Evolutionary conservation across 257 asterid genomes (phyloP).

Genomic region (Solanum chilense): DNA sequence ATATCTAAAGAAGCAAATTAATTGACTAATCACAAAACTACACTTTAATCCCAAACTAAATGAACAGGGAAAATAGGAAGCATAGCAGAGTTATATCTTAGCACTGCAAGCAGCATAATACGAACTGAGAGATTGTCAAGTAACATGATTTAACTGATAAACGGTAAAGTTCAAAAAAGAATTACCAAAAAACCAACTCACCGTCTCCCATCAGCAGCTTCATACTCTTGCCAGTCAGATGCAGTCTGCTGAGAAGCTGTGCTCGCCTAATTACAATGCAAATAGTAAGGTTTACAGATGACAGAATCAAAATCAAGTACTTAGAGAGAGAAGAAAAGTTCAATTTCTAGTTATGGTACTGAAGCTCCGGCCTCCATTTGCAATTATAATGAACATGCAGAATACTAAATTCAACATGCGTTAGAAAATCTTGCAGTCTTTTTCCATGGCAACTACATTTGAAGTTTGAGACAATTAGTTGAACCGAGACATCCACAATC

Average conservation of each 20-base stretch:
- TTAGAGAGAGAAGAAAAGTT: neutral
- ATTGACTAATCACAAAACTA: neutral
- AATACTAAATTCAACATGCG: neutral
- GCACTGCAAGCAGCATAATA: neutral
- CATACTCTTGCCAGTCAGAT: conserved; percentile 93
- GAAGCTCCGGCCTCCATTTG: neutral
- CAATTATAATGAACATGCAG: neutral
- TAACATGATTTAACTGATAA: neutral
- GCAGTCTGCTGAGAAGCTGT: conserved; percentile 46
- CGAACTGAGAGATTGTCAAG: neutral
- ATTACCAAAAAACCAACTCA: conserved; percentile 8
- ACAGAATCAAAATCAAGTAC: neutral
- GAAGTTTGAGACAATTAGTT: neutral
- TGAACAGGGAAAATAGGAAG: neutral
- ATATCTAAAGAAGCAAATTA: conserved; percentile 40
- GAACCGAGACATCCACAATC: neutral
- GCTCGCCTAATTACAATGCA: conserved; percentile 20
- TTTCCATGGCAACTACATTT: neutral
- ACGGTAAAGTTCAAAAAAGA: neutral
- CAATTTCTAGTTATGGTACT: neutral
- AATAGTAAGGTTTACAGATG: neutral
- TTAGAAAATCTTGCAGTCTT: neutral
- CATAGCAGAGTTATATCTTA: neutral
- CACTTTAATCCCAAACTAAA: neutral
- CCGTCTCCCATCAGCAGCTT: conserved; percentile 94